Conservation (phyloP, 2,329 filamentous ascomycete genomes). For the Pyrenochaeta sp. region DNA sequence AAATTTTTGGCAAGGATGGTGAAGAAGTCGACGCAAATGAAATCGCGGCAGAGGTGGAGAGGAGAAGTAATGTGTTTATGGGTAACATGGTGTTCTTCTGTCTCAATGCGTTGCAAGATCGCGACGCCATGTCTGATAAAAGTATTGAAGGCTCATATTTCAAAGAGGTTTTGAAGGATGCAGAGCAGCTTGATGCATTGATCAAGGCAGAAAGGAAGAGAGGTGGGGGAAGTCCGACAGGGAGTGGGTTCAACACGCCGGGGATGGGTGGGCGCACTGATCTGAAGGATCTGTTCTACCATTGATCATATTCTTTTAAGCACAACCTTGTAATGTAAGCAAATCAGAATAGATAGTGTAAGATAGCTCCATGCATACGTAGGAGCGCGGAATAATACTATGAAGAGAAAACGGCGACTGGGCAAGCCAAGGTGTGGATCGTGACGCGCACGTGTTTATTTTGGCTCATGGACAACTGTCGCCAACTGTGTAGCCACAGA, state of each 20-base stretch:
- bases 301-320: background rate
- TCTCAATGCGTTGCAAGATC: constrained; percentile 27
- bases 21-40: constrained; percentile 25
- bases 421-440: too few species aligned
- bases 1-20: constrained; percentile 21
- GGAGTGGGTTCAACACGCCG: constrained; percentile 10
- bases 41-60: constrained; percentile 33
- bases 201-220: constrained; percentile 15
- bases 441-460: too few species aligned
- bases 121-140: constrained; percentile 22
- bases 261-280: background rate
- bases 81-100: constrained; percentile 38
- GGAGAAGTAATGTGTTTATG: constrained; percentile 23
- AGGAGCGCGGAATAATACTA: too few species aligned
- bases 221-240: constrained; percentile 12
- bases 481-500: too few species aligned
- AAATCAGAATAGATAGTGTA: background rate
- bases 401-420: too few species aligned
- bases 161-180: constrained; percentile 27
- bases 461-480: too few species aligned
- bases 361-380: too few species aligned
- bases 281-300: background rate
- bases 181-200: constrained; percentile 27
- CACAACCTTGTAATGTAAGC: background rate
- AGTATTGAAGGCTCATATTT: constrained; percentile 29